Evolutionary conservation across 1,139 yeast species (phyloP).

Genomic region (Saccharomyces hybrid): DNA sequence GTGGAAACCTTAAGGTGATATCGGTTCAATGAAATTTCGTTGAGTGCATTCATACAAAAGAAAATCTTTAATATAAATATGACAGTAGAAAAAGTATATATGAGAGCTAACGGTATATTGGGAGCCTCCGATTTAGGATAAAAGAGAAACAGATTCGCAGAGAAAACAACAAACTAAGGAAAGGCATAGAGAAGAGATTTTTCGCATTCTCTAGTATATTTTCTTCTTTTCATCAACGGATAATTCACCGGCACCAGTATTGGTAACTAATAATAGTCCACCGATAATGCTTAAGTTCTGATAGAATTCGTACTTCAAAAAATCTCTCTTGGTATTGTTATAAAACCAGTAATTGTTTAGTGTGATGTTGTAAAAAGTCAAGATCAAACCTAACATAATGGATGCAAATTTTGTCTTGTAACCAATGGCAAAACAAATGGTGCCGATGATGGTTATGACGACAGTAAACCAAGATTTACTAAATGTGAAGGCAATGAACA

Average conservation of each 20-base stretch:
- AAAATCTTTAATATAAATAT: neutral
- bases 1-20: no score
- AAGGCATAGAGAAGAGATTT: neutral
- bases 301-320: conserved; percentile 85
- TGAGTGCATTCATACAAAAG: neutral
- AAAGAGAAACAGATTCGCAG: neutral
- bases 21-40: neutral
- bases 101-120: neutral
- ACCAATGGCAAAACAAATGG: conserved; percentile 79
- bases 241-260: conserved; percentile 94
- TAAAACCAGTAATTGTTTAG: conserved; percentile 89
- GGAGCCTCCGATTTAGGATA: neutral
- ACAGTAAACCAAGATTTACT: conserved; percentile 67
- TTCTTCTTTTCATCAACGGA: conserved; percentile 95
- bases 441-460: conserved; percentile 59
- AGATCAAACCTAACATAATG: conserved; percentile 60
- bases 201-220: conserved; percentile 45
- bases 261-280: conserved; percentile 81
- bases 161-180: no score
- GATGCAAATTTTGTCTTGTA: conserved; percentile 92
- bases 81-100: neutral
- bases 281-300: conserved; percentile 94
- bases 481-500: conserved; percentile 80
- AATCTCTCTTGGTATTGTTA: conserved; percentile 67
- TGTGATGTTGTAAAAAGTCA: conserved; percentile 67